These are phyloP conservation scores for Psidium friedrichsthalianum DNA, from an alignment of 345 rosid genomes.

Conservation along the genomic window DNA sequence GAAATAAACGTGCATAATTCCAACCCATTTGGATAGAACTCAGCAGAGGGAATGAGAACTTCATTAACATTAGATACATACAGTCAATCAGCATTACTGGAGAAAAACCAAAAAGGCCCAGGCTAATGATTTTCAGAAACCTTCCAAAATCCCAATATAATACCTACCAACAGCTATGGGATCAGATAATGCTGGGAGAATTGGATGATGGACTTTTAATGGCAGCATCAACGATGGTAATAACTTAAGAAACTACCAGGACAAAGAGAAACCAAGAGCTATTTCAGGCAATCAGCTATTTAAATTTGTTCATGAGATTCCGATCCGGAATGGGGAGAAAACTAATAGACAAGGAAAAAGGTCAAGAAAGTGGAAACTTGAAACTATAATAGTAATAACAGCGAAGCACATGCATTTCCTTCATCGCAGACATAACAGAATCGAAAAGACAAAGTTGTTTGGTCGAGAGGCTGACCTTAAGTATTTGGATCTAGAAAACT, in stretches of 20 bases:
- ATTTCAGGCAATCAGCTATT: neutral
- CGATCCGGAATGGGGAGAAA: neutral
- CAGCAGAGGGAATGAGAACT: neutral
- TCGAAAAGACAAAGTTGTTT: neutral
- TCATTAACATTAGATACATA: neutral
- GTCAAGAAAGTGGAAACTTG: neutral
- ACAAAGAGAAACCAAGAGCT: neutral
- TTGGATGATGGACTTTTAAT: neutral
- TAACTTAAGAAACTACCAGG: neutral
- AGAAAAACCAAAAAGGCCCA: neutral
- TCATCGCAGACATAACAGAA: neutral
- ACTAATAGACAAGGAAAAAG: neutral
- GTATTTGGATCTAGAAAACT: slow-evolving; percentile 72
- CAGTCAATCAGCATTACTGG: neutral
- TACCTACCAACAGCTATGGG: neutral
- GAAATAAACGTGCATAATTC: neutral
- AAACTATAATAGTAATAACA: neutral
- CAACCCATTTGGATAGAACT: neutral
- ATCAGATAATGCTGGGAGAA: neutral
- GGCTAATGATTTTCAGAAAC: neutral
- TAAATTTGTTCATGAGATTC: neutral
- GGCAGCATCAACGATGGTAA: neutral
- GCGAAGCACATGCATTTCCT: neutral
- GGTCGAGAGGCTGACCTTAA: slow-evolving; percentile 43
- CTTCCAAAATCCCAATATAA: neutral